A percentile compares a stretch with the other conserved stretches of the same genome.
Conservation (phyloP, 768 basidiomycete species). For the Hemileccinum rubropunctum region DNA sequence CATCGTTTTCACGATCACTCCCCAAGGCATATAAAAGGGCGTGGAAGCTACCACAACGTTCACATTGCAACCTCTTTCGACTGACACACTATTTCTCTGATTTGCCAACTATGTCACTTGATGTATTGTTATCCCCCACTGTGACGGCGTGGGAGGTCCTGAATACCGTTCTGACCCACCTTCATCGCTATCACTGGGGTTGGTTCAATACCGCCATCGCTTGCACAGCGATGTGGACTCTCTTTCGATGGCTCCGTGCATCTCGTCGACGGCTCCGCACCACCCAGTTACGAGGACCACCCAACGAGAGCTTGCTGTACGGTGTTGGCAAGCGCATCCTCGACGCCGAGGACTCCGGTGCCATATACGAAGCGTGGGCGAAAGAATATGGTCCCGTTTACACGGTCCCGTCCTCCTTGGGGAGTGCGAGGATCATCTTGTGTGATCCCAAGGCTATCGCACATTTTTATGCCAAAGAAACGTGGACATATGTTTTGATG, state of each 20-base stretch:
- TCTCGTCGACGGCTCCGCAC: slow-evolving; percentile 3
- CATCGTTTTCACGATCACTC: no score
- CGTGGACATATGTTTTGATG: slow-evolving; percentile 40
- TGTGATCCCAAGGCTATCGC: slow-evolving; percentile 41
- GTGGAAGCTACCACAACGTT: no score
- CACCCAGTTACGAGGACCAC: slow-evolving; percentile 18
- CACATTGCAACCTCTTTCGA: no score
- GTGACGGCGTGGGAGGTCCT: not conserved
- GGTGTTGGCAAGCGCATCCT: slow-evolving; percentile 11
- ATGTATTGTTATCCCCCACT: not conserved
- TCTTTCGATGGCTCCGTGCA: slow-evolving; percentile 5
- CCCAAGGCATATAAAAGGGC: no score
- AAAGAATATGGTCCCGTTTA: slow-evolving; percentile 19
- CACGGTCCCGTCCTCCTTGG: slow-evolving; percentile 12
- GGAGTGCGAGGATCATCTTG: slow-evolving; percentile 11
- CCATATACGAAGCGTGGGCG: slow-evolving; percentile 23
- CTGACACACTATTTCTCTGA: not conserved
- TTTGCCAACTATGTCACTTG: not conserved
- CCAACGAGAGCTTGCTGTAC: slow-evolving; percentile 14
- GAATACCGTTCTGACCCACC: not conserved
- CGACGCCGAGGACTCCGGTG: not conserved
- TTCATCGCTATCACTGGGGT: not conserved
- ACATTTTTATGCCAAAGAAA: slow-evolving; percentile 13
- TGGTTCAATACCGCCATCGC: not conserved
- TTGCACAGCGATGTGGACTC: slow-evolving; percentile 1